Percentiles rank a stretch among this genome's conserved stretches.
Conservation (phyloP, 1,284 basidiomycete species). For the Ganoderma boninense region DNA sequence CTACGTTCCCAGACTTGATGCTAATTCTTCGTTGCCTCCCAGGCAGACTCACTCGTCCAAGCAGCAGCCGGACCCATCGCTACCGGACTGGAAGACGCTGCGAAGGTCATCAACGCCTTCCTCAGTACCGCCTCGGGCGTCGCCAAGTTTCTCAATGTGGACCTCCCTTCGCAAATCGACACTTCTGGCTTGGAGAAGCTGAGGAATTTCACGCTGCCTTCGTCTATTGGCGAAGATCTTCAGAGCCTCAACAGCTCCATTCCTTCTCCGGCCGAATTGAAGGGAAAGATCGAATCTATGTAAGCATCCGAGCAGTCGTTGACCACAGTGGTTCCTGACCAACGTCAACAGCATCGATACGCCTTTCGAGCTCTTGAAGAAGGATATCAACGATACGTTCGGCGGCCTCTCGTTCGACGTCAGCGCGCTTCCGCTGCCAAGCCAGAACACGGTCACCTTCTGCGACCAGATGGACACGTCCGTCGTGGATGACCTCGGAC, state of each 20-base stretch:
- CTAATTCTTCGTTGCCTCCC: neutral
- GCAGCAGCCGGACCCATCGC: neutral
- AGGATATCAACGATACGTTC: slow-evolving; percentile 89
- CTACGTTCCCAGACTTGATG: neutral
- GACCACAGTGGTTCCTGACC: slow-evolving; percentile 20
- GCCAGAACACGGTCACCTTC: slow-evolving; percentile 69
- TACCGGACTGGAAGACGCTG: neutral
- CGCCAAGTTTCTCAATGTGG: slow-evolving; percentile 72
- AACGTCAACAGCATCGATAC: slow-evolving; percentile 69
- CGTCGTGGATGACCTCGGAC: slow-evolving; percentile 84
- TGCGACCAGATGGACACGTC: slow-evolving; percentile 83
- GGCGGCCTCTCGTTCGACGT: slow-evolving; percentile 73
- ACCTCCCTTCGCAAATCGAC: slow-evolving; percentile 68
- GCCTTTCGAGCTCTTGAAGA: slow-evolving; percentile 87
- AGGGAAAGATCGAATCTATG: slow-evolving; percentile 77
- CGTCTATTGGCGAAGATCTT: slow-evolving; percentile 79
- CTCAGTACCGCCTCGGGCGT: slow-evolving; percentile 77
- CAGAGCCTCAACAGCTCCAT: slow-evolving; percentile 81
- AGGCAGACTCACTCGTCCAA: slow-evolving; percentile 76
- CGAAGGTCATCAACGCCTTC: slow-evolving; percentile 67
- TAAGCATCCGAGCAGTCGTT: slow-evolving; percentile 48
- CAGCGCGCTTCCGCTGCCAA: slow-evolving; percentile 77
- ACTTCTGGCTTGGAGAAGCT: slow-evolving; percentile 79
- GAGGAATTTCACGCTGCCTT: slow-evolving; percentile 84
- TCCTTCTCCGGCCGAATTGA: slow-evolving; percentile 82